phyloP scores from a whole-genome alignment of 139 green algal species.

The Chlamydomonas incerta region DNA sequence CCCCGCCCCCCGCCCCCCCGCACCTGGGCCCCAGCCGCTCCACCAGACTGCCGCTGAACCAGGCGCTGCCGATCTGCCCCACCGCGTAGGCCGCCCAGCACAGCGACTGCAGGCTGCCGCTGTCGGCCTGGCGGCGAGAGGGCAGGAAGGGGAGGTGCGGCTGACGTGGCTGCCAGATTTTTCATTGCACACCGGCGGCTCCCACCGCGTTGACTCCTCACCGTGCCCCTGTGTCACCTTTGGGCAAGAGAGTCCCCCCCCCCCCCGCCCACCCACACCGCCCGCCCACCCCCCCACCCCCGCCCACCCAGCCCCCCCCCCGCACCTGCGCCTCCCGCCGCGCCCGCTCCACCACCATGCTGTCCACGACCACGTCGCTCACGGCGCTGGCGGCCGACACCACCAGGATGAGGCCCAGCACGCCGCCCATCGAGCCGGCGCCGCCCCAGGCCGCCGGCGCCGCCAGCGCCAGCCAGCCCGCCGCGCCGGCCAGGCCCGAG shows the following conservation, averaged over 20 bases:
- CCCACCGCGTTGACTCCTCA: too few species aligned
- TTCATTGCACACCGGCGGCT: too few species aligned
- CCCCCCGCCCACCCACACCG: too few species aligned
- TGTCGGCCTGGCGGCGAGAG: conserved; percentile 62
- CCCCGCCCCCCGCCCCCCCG: neutral
- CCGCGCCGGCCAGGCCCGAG: neutral
- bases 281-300: too few species aligned
- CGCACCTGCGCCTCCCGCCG: conserved; percentile 53
- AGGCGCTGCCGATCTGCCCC: conserved; percentile 85
- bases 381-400: conserved; percentile 81
- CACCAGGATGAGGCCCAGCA: conserved; percentile 64
- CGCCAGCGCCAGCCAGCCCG: too few species aligned
- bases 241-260: too few species aligned
- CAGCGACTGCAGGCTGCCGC: conserved; percentile 90
- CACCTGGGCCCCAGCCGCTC: neutral
- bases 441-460: conserved; percentile 73
- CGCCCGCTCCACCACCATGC: conserved; percentile 90
- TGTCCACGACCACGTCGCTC: conserved; percentile 97
- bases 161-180: too few species aligned
- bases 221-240: too few species aligned
- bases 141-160: too few species aligned
- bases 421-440: conserved; percentile 55
- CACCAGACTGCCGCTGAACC: conserved; percentile 89
- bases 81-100: conserved; percentile 87
- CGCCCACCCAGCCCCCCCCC: neutral